Percentiles rank a stretch among this genome's conserved stretches.
phyloP scores from a whole-genome alignment of 2,329 filamentous ascomycete genomes.

The Colletotrichum tropicicola region DNA sequence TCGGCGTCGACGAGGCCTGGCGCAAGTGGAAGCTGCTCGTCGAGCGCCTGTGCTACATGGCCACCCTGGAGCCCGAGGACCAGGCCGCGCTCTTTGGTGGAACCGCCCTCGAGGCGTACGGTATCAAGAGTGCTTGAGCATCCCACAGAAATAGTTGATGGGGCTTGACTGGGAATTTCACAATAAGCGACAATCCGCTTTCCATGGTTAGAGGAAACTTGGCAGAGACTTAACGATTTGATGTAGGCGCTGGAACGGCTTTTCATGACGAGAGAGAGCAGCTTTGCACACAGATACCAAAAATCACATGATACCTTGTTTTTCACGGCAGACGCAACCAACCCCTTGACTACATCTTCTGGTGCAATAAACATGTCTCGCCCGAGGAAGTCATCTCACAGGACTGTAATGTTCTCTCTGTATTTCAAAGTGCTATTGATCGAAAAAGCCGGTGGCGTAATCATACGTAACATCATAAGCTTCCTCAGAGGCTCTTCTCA shows the following conservation, averaged over 20 bases:
- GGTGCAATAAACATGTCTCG: too few species aligned
- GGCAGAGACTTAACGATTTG: neutral
- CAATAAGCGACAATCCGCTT: neutral
- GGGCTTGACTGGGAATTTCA: neutral
- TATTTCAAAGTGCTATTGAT: neutral
- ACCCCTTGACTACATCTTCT: too few species aligned
- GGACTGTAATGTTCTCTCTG: neutral
- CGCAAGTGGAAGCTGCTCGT: conserved; percentile 78
- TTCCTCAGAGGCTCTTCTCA: neutral
- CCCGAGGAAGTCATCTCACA: too few species aligned
- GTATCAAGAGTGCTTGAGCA: conserved; percentile 26
- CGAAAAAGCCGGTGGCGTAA: neutral
- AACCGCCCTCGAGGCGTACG: conserved; percentile 78
- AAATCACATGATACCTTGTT: conserved; percentile 12
- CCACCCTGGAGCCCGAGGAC: conserved; percentile 67
- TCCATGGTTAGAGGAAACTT: neutral
- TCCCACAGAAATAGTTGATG: neutral
- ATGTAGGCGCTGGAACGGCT: conserved; percentile 5
- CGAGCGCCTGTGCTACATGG: conserved; percentile 71
- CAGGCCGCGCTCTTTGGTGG: conserved; percentile 75
- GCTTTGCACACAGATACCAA: conserved; percentile 28
- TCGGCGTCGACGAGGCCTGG: conserved; percentile 71
- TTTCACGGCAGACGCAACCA: too few species aligned
- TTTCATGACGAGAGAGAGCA: neutral
- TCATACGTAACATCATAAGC: neutral